These are phyloP conservation scores for Tilletiopsis washingtonensis DNA, from an alignment of 1,284 basidiomycete genomes.

Conservation along the genomic window DNA sequence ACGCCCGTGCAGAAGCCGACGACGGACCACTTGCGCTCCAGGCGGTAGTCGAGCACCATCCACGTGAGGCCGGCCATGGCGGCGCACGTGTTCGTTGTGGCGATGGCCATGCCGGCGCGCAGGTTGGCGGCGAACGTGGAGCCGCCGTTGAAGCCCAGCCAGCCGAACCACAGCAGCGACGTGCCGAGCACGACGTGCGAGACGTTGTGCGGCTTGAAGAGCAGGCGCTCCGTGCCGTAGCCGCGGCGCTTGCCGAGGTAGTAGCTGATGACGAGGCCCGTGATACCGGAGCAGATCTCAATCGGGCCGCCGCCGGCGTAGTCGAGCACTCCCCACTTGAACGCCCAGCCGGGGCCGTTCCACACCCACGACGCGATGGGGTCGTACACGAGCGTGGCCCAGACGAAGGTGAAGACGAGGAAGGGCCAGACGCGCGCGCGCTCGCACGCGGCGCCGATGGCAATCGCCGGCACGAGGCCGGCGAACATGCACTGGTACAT, in stretches of 20 bases:
- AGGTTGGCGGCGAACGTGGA: conserved; percentile 49
- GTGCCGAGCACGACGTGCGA: conserved; percentile 49
- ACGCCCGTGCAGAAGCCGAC: conserved; percentile 96
- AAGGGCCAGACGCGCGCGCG: conserved; percentile 77
- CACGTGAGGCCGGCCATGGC: conserved; percentile 55
- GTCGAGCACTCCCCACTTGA: conserved; percentile 82
- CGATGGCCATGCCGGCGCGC: conserved; percentile 49
- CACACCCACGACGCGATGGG: conserved; percentile 62
- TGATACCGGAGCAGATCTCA: conserved; percentile 49
- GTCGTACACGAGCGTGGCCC: conserved; percentile 64
- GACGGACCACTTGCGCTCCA: conserved; percentile 51
- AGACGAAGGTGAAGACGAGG: conserved; percentile 77
- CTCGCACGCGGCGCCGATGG: conserved; percentile 66
- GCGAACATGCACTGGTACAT: conserved; percentile 48
- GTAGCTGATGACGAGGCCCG: conserved; percentile 44
- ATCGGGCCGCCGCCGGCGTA: conserved; percentile 53
- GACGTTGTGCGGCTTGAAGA: conserved; percentile 50
- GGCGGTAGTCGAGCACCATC: conserved; percentile 49
- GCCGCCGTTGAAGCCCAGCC: conserved; percentile 48
- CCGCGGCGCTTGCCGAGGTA: conserved; percentile 50
- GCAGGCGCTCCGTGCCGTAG: conserved; percentile 48
- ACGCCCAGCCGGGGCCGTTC: conserved; percentile 81
- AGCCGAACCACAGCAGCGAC: conserved; percentile 49
- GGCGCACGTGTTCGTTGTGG: conserved; percentile 61
- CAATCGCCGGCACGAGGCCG: conserved; percentile 53